These are phyloP conservation scores for Zygnema cylindricum DNA, from an alignment of 139 green algal genomes.

Conservation along the genomic window DNA sequence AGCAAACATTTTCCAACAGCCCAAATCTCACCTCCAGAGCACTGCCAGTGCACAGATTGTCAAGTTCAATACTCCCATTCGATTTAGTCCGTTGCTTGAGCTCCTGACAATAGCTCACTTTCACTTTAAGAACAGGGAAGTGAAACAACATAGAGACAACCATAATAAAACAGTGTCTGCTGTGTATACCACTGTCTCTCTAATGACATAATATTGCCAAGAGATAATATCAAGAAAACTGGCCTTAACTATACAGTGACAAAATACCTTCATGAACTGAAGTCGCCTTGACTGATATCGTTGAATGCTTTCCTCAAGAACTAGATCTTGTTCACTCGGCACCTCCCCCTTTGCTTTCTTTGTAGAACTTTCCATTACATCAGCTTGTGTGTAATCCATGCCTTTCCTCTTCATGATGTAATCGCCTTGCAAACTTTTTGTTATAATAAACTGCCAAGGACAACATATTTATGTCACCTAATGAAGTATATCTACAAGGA, in stretches of 20 bases:
- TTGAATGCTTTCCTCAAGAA: not conserved
- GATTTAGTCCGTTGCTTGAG: not conserved
- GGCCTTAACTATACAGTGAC: not conserved
- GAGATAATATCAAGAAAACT: not conserved
- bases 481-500: too few relatives aligned
- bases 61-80: not conserved
- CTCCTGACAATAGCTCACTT: not conserved
- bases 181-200: not conserved
- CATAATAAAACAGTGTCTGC: not conserved
- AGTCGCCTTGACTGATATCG: not conserved
- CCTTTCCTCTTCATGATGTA: not conserved
- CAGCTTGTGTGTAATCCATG: slow-evolving; percentile 1
- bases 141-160: too few relatives aligned
- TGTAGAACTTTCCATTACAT: not conserved
- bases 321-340: not conserved
- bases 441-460: not conserved
- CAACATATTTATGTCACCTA: too few relatives aligned
- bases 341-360: not conserved
- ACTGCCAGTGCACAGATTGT: not conserved
- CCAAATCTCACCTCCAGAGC: not conserved
- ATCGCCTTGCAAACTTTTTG: not conserved
- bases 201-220: not conserved
- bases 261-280: not conserved
- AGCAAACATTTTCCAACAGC: not conserved
- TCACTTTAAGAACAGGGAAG: too few relatives aligned